phyloP scores from a whole-genome alignment of 2,329 filamentous ascomycete species.

The Fusarium illudens region DNA sequence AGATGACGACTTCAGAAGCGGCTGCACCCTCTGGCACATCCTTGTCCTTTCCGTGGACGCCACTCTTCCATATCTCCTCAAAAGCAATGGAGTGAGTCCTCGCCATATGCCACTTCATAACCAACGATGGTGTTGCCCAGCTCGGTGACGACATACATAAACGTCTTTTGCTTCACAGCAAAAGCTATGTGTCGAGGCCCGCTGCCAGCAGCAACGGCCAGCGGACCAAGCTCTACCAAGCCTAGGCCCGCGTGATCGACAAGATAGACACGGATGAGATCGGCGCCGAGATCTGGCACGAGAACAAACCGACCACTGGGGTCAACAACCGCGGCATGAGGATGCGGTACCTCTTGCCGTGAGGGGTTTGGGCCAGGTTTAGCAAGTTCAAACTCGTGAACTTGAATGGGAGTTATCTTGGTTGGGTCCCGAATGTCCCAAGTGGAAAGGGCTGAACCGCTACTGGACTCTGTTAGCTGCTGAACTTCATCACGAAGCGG shows the following conservation, averaged over 20 bases:
- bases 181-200: slow-evolving; percentile 75
- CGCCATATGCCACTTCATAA: slow-evolving; percentile 64
- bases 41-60: slow-evolving; percentile 56
- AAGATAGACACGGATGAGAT: slow-evolving; percentile 65
- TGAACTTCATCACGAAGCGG: neutral
- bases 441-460: slow-evolving; percentile 53
- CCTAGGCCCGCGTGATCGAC: slow-evolving; percentile 56
- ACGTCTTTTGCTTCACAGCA: slow-evolving; percentile 56
- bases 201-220: slow-evolving; percentile 58
- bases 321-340: slow-evolving; percentile 71
- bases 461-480: slow-evolving; percentile 42
- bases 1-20: slow-evolving; percentile 66
- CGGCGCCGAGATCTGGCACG: slow-evolving; percentile 72
- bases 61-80: slow-evolving; percentile 56
- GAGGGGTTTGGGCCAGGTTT: slow-evolving; percentile 50
- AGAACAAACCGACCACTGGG: slow-evolving; percentile 70
- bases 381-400: slow-evolving; percentile 51
- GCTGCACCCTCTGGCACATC: slow-evolving; percentile 52
- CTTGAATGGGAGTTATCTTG: slow-evolving; percentile 49
- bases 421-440: slow-evolving; percentile 54
- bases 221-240: slow-evolving; percentile 50
- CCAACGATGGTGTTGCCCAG: slow-evolving; percentile 64
- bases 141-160: slow-evolving; percentile 70
- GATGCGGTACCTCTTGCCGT: slow-evolving; percentile 67
- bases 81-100: slow-evolving; percentile 54